Evolutionary conservation across 1,139 yeast species (phyloP).

Genomic region (Blastobotrys niveus): DNA sequence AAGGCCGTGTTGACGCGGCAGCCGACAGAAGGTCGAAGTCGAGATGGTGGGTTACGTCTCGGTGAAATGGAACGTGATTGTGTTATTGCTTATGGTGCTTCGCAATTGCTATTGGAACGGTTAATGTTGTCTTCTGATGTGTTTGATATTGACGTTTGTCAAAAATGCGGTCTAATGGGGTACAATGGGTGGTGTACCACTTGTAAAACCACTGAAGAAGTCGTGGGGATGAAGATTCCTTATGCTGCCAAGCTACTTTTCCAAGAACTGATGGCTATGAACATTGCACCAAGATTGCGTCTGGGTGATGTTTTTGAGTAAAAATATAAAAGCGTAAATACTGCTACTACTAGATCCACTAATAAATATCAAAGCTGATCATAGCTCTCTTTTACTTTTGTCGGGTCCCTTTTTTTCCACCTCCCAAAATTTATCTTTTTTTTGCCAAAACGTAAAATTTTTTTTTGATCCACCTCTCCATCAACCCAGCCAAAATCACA

Average conservation of each 20-base stretch:
- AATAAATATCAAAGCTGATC: too few species aligned
- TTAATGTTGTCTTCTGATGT: slow-evolving; percentile 97
- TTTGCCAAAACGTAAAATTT: background rate
- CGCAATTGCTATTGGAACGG: slow-evolving; percentile 87
- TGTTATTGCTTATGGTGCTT: slow-evolving; percentile 99
- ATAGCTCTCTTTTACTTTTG: too few species aligned
- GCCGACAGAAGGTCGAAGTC: slow-evolving; percentile 98
- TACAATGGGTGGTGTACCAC: slow-evolving; percentile 96
- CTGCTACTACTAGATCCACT: too few species aligned
- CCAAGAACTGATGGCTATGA: slow-evolving; percentile 99
- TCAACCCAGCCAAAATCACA: slow-evolving; percentile 1
- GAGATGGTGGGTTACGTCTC: slow-evolving; percentile 98
- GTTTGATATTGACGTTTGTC: slow-evolving; percentile 93
- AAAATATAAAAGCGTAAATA: too few species aligned
- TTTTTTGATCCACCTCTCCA: background rate
- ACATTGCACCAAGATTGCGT: slow-evolving; percentile 91
- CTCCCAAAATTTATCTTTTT: background rate
- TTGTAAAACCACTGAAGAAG: slow-evolving; percentile 81
- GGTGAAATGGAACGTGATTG: slow-evolving; percentile 99
- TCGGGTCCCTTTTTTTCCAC: slow-evolving; percentile 1
- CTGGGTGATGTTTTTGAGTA: slow-evolving; percentile 52
- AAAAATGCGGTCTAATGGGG: slow-evolving; percentile 96
- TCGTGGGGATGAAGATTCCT: slow-evolving; percentile 93
- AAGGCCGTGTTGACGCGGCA: slow-evolving; percentile 97
- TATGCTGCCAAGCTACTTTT: slow-evolving; percentile 94